A percentile compares a stretch with the other conserved stretches of the same genome.
These are phyloP conservation scores for Ambrosia trifida DNA, from an alignment of 129 eudicot species.

Conservation along the genomic window DNA sequence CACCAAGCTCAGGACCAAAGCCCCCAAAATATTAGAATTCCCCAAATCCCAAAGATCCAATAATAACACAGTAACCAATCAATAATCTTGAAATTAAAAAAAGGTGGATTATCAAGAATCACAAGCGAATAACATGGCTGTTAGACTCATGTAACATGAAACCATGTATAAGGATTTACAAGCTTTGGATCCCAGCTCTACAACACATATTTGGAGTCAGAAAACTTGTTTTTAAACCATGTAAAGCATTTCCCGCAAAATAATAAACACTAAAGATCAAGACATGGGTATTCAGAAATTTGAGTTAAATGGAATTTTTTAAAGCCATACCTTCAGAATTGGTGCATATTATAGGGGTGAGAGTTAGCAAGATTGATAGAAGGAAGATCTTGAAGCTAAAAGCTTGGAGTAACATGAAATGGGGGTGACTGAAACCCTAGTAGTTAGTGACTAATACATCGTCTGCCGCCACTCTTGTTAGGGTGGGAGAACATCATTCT, in stretches of 20 bases:
- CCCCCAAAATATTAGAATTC: conserved; percentile 74
- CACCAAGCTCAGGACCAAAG: conserved; percentile 76
- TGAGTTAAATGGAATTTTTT: conserved; percentile 1
- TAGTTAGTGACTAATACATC: too few relatives aligned
- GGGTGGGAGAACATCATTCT: too few relatives aligned
- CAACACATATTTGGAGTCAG: conserved; percentile 69
- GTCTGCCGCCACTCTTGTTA: too few relatives aligned
- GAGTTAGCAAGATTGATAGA: conserved; percentile 44
- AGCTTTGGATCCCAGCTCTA: conserved; percentile 94
- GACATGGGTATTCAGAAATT: conserved; percentile 21
- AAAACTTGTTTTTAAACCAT: conserved; percentile 57
- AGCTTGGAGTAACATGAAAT: neutral
- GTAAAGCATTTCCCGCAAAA: conserved; percentile 72
- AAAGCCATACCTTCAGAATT: conserved; percentile 62
- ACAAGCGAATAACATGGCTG: conserved; percentile 73
- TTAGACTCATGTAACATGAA: conserved; percentile 78
- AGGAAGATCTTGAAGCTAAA: conserved; percentile 35
- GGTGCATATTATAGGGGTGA: conserved; percentile 45
- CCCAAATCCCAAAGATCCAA: conserved; percentile 84
- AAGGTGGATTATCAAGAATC: neutral
- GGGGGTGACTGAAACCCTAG: too few relatives aligned
- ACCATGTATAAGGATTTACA: conserved; percentile 91
- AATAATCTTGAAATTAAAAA: conserved; percentile 4
- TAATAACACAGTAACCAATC: neutral
- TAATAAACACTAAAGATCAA: conserved; percentile 2